These are phyloP conservation scores for Syzygium grande DNA, from an alignment of 345 rosid genomes.

Conservation along the genomic window DNA sequence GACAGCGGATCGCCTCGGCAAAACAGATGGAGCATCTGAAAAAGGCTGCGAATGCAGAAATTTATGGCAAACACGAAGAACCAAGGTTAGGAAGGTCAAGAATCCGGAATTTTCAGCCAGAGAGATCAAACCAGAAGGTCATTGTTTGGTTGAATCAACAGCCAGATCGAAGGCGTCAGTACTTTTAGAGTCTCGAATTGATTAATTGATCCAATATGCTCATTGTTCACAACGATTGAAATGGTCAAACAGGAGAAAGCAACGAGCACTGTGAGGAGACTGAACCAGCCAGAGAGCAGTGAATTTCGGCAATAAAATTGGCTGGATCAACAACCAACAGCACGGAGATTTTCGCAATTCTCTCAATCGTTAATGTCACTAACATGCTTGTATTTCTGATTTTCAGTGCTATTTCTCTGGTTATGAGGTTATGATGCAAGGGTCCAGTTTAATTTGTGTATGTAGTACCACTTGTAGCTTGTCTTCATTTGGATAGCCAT, in stretches of 20 bases:
- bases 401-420: not conserved
- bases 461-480: not conserved
- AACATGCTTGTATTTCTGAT: not conserved
- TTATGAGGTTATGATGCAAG: not conserved
- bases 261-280: not conserved
- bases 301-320: not conserved
- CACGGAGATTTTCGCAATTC: not conserved
- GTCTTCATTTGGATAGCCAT: not conserved
- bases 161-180: not conserved
- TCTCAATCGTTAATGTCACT: not conserved
- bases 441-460: not conserved
- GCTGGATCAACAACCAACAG: not conserved
- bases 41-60: not conserved
- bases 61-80: not conserved
- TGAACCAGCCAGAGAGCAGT: not conserved
- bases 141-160: not conserved
- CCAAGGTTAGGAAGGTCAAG: not conserved
- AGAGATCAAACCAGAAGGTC: not conserved
- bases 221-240: not conserved
- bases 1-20: accelerated
- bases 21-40: not conserved
- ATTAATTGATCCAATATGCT: not conserved
- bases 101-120: not conserved
- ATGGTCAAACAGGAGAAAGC: not conserved
- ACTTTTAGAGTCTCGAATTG: not conserved